Conservation (phyloP, 208 protist species). For the Balamuthia mandrillaris region DNA sequence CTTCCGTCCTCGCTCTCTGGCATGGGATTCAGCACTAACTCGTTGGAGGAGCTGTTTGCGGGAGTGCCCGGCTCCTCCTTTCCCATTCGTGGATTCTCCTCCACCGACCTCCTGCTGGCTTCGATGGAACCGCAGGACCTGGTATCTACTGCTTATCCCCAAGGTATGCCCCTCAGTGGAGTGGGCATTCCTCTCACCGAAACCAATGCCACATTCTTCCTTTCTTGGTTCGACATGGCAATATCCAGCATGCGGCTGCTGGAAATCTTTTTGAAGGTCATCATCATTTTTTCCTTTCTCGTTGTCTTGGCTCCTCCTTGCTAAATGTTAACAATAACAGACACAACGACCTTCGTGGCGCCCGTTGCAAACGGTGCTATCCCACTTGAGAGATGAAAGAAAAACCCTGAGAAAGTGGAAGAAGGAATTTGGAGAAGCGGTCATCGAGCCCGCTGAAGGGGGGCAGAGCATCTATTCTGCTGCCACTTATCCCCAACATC, state of each 20-base stretch:
- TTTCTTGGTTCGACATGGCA: conserved; percentile 37
- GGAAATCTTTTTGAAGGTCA: background rate
- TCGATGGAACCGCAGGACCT: too few species aligned
- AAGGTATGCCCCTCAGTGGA: background rate
- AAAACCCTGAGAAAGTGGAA: background rate
- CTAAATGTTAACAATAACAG: background rate
- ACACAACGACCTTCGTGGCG: conserved; percentile 12
- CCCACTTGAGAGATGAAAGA: background rate
- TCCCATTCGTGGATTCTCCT: too few species aligned
- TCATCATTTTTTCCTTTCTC: background rate
- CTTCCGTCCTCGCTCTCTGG: background rate
- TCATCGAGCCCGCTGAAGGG: background rate
- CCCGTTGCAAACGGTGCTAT: background rate
- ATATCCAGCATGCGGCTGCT: background rate
- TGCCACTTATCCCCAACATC: background rate
- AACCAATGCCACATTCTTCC: background rate
- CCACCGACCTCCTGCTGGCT: too few species aligned
- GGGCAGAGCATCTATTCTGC: too few species aligned
- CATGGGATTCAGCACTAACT: too few species aligned
- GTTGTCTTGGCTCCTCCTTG: background rate
- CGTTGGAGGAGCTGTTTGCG: too few species aligned
- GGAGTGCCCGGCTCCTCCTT: too few species aligned
- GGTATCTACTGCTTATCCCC: too few species aligned
- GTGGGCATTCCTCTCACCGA: background rate
- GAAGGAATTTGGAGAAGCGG: conserved; percentile 2